phyloP scores from a whole-genome alignment of 2,329 filamentous ascomycete genomes.

The Nemania diffusa region DNA sequence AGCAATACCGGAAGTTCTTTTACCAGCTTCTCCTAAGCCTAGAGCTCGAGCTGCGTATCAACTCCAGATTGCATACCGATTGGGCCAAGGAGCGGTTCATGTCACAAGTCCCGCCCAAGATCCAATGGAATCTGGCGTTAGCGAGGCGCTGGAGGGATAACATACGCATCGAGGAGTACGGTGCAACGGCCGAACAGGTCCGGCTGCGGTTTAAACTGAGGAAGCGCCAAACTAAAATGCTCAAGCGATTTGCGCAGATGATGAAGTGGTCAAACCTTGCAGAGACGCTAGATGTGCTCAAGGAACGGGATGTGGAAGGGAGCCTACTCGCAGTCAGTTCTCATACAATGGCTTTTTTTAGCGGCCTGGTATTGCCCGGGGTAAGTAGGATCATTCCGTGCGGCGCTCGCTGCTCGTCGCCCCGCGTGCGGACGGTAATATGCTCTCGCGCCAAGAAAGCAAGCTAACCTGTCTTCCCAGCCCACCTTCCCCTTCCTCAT shows the following conservation, averaged over 20 bases:
- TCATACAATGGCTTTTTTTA: conserved; percentile 81
- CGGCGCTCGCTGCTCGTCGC: neutral
- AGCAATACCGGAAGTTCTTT: conserved; percentile 74
- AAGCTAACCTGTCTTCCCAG: conserved; percentile 47
- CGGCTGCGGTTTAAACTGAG: conserved; percentile 73
- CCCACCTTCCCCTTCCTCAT: conserved; percentile 76
- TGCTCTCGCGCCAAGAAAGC: neutral
- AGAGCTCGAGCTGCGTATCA: conserved; percentile 77
- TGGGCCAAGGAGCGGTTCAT: conserved; percentile 73
- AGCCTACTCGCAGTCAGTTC: conserved; percentile 71
- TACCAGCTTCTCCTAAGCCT: conserved; percentile 80
- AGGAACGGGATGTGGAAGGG: conserved; percentile 67
- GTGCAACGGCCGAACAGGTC: conserved; percentile 64
- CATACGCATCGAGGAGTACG: conserved; percentile 72
- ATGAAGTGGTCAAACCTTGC: conserved; percentile 82
- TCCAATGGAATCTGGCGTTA: conserved; percentile 79
- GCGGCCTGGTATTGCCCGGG: conserved; percentile 76
- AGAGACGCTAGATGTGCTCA: conserved; percentile 71
- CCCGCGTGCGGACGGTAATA: neutral
- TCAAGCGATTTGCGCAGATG: conserved; percentile 74
- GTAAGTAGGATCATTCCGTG: conserved; percentile 53
- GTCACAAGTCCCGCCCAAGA: conserved; percentile 72
- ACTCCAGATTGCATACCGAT: conserved; percentile 69
- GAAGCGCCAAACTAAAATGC: conserved; percentile 73
- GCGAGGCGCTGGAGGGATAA: conserved; percentile 78